Evolutionary conservation across 768 basidiomycete genomes (phyloP), one percentile per base, ranked within the genome.

Genomic region (Collybiopsis luxurians): DNA sequence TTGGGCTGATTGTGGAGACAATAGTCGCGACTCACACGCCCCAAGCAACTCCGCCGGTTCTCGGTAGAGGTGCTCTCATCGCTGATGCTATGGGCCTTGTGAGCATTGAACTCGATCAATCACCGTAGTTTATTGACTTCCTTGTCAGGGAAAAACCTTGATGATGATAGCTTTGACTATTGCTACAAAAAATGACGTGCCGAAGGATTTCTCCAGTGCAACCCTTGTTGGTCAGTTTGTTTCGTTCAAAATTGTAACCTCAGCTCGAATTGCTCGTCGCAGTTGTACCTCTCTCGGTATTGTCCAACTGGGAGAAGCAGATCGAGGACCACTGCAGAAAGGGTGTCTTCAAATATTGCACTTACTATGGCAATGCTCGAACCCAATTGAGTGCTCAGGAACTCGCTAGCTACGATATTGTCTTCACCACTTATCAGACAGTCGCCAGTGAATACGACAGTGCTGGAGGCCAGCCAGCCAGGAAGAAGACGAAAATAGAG

Each of bases 221-320:
- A 95, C 95, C 0, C 79, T 97, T 30, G 89, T 97, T 26, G 89
- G 94, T 90, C 61, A 51, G 79, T 42, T 5, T 21, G 17, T 42
- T 42, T 5, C 5, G n/a, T 5, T 59, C 6, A 12, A 19, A 30
- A 10, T 31, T 31, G 31, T 13, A 17, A 27, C 43, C 6, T 43
- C 27, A 12, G 17, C 40, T 42, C 15, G n/a, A n/a, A 42, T n/a
- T 42, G 40, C 51, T 19, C 31, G 31, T 55, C 42, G 4, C 59
- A 93, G 92, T 95, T 47, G 83, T 80, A 7, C 92, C 92, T 4
- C 81, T 95, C 24, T 92, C 90, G 7, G 84, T 95, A 6, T 72
- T 95, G 7, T 91, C 89, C 5, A 95, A 94, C 63, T 93, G 91
- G 91, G 88, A 90, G 67, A 87, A 89, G 61, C 92, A 93, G 67